phyloP scores from a whole-genome alignment of 257 asterid species.

The Solanum gracilifrons region DNA sequence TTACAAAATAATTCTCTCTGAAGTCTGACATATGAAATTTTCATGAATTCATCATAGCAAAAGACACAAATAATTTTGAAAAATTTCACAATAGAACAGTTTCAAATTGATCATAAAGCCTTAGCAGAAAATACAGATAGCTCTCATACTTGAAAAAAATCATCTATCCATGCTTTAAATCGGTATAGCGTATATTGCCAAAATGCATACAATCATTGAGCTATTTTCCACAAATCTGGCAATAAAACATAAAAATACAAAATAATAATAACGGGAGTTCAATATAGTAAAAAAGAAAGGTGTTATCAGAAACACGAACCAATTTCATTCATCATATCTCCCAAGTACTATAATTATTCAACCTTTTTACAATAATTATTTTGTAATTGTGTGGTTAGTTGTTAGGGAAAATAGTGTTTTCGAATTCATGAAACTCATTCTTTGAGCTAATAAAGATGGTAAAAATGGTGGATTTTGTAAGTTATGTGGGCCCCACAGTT shows the following conservation, averaged over 20 bases:
- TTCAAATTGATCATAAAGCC: not conserved
- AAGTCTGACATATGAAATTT: not conserved
- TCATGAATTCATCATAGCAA: not conserved
- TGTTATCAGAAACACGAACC: conserved; percentile 44
- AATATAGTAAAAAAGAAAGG: conserved; percentile 17
- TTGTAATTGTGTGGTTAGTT: too few species aligned
- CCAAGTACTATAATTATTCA: not conserved
- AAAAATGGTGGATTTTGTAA: too few species aligned
- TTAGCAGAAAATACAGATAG: not conserved
- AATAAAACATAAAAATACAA: not conserved
- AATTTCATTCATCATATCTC: conserved; percentile 32
- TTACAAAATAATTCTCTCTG: conserved; percentile 10
- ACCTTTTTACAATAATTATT: too few species aligned
- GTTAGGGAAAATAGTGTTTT: too few species aligned
- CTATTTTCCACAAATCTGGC: not conserved
- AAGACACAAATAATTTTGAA: not conserved
- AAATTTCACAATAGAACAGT: not conserved
- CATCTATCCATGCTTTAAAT: conserved; percentile 3
- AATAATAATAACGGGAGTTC: conserved; percentile 18
- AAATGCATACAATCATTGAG: conserved; percentile 22
- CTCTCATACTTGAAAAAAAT: not conserved
- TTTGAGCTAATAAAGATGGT: too few species aligned
- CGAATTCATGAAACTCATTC: too few species aligned
- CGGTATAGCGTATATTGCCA: conserved; percentile 40
- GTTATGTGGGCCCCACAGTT: too few species aligned